Base-by-base conservation (phyloP, 441 rosid species). In the Gossypium davidsonii region DNA sequence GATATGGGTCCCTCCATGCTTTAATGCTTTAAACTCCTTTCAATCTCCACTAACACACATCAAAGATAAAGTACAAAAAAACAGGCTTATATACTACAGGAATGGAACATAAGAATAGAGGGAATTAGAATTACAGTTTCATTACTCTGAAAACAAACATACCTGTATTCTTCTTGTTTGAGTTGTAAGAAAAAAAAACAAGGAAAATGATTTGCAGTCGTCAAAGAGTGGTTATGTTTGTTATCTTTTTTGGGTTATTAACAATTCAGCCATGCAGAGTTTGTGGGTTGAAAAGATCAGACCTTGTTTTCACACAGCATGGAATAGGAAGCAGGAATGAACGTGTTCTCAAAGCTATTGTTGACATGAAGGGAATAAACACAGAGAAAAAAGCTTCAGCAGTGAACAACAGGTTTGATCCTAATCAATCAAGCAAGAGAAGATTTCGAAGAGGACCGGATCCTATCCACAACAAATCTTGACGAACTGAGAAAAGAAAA, bases 381-480 rank as follows among this genome's bases (percentile, higher is more conserved):
- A 66, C 82, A 74, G 72, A 71, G 75, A 75, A 83, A 78, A 80
- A 60, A 15, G 14, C 60, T 8, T 72, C 84, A 73, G 72, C 83
- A 55, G 61, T 57, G 75, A 83, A 78, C 67, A 80, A 66, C 59
- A 72, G 57, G 76, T 65, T 77, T n/a, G 89, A 87, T 77, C 84
- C 88, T 0, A 81, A 85, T 78, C 84, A 80, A 81, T 83, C 92
- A 34, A 92, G 94, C 87, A 90, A 94, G 81, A 87, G 98, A 90
- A 79, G 82, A 59, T 92, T 89, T 10, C 81, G 91, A 73, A 81
- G 86, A 86, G 98, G 98, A 34, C 81, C 97, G 25, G 92, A 94
- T 88, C 98, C 98, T 77, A 94, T 94, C 77, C 98, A 94, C 84
- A 94, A 94, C 90, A 85, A 83, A 83, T 69, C 91, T 20, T 85